A percentile compares a stretch with the other conserved stretches of the same genome.
phyloP scores from a whole-genome alignment of 148 eudicot genomes.

The Vaccinium macrocarpon region DNA sequence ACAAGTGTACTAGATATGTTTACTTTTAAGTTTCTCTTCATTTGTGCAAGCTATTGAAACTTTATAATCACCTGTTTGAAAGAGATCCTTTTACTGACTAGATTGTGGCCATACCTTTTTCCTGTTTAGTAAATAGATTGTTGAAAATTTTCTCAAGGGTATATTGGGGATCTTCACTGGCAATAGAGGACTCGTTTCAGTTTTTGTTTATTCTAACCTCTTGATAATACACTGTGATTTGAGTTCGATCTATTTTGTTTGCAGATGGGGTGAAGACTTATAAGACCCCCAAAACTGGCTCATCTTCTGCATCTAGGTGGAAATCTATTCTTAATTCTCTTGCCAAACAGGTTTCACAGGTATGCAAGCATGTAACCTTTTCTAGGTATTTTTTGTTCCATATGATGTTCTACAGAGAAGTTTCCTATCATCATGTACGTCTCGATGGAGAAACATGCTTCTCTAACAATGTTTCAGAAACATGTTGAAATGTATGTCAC shows the following conservation, averaged over 20 bases:
- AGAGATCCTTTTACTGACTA: background rate
- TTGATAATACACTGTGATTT: background rate
- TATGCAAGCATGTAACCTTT: constrained; percentile 26
- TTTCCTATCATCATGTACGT: background rate
- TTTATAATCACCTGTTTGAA: background rate
- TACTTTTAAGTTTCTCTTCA: background rate
- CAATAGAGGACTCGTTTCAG: background rate
- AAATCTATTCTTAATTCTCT: constrained; percentile 70
- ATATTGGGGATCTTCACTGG: background rate
- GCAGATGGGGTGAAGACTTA: constrained; percentile 52
- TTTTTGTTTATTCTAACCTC: background rate
- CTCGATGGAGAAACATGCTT: background rate
- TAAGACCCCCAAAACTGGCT: constrained; percentile 32
- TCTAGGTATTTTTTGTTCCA: background rate
- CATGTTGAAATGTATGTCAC: background rate
- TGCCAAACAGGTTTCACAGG: constrained; percentile 94
- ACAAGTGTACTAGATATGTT: background rate
- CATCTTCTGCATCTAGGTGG: constrained; percentile 70
- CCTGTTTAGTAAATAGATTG: background rate
- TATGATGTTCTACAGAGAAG: background rate
- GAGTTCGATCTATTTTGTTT: constrained; percentile 12
- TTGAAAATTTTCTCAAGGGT: background rate
- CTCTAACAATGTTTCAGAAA: background rate
- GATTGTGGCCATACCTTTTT: background rate
- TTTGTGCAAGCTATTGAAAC: background rate